Percentiles rank a stretch among this genome's conserved stretches.
These are phyloP conservation scores for Acer saccharum DNA, from an alignment of 345 rosid genomes.

Conservation along the genomic window DNA sequence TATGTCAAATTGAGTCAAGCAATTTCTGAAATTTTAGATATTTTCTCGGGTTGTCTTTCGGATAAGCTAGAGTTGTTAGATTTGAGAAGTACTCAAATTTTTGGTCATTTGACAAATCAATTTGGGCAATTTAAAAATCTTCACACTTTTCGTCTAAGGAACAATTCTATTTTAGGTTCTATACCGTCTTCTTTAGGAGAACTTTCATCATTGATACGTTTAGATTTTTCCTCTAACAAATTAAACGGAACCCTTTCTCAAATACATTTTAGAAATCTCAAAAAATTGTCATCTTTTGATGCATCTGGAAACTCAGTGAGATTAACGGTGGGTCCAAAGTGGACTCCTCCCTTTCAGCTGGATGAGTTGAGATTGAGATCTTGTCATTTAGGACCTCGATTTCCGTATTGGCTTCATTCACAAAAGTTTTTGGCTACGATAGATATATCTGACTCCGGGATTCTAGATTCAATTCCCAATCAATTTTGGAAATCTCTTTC, in stretches of 20 bases:
- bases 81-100: no score
- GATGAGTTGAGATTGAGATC: background rate
- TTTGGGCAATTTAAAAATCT: no score
- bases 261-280: constrained; percentile 31
- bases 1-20: no score
- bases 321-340: constrained; percentile 19
- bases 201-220: background rate
- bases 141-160: no score
- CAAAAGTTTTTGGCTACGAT: background rate
- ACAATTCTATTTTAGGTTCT: no score
- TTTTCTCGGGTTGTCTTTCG: no score
- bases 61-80: no score
- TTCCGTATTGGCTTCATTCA: constrained; percentile 35
- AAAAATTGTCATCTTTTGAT: background rate
- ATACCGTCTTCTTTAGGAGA: no score
- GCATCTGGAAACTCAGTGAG: constrained; percentile 25
- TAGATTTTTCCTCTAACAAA: background rate
- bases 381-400: constrained; percentile 29
- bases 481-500: constrained; percentile 31
- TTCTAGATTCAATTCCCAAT: constrained; percentile 24
- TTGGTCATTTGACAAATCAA: no score
- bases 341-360: constrained; percentile 37
- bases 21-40: no score
- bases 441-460: constrained; percentile 31
- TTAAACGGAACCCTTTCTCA: constrained; percentile 4